phyloP scores from a whole-genome alignment of 768 basidiomycete species.

The Lyophyllum decastes region DNA sequence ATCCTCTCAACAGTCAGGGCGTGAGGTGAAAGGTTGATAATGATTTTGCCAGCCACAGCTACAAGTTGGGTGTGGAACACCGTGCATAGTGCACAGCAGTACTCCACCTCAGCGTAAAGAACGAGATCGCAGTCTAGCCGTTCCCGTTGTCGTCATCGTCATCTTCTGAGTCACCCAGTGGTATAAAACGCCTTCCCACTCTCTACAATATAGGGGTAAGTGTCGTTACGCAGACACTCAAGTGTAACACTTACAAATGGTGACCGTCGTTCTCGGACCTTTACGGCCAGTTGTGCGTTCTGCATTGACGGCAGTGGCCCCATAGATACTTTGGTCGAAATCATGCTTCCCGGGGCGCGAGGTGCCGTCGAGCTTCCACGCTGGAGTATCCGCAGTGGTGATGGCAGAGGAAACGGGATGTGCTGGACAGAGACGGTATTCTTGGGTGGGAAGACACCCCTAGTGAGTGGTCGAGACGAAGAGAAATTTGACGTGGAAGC shows the following conservation, averaged over 20 bases:
- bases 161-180: conserved; percentile 46
- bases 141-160: conserved; percentile 16
- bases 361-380: background rate
- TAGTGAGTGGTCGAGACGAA: background rate
- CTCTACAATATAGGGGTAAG: conserved; percentile 23
- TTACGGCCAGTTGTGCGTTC: conserved; percentile 1
- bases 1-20: background rate
- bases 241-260: conserved; percentile 22
- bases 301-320: background rate
- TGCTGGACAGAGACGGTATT: background rate
- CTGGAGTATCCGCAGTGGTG: background rate
- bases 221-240: background rate
- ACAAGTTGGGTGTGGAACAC: background rate
- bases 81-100: background rate
- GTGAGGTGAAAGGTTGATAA: background rate
- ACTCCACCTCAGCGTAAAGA: background rate
- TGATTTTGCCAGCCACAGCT: background rate
- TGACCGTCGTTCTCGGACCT: conserved; percentile 24
- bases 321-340: background rate
- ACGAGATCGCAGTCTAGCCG: background rate
- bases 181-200: conserved; percentile 50
- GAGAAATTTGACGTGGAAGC: background rate
- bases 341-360: background rate
- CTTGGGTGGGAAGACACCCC: background rate
- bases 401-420: background rate